These are phyloP conservation scores for Lichtheimia ramosa DNA, from an alignment of 371 early-diverging fungal genomes.

Conservation along the genomic window DNA sequence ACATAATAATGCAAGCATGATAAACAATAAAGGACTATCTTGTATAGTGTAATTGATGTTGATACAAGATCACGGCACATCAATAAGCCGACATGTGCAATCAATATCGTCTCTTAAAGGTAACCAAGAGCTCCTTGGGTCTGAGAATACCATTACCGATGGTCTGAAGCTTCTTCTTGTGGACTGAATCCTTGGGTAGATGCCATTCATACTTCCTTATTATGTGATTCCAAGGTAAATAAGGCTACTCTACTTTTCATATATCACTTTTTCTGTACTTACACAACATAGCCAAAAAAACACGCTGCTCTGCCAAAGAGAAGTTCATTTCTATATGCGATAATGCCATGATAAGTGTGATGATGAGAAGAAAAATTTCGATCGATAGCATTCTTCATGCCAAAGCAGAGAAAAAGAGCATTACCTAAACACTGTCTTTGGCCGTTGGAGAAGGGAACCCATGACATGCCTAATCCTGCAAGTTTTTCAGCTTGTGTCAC, in stretches of 20 bases:
- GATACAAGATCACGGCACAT: no score
- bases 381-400: no score
- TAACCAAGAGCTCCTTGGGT: conserved; percentile 8
- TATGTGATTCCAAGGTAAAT: conserved; percentile 1
- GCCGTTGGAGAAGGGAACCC: conserved; percentile 47
- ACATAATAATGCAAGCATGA: no score
- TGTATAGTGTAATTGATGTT: no score
- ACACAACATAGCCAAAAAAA: conserved; percentile 41
- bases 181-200: conserved; percentile 27
- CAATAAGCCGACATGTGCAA: no score
- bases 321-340: conserved; percentile 57
- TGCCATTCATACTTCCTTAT: conserved; percentile 30
- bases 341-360: no score
- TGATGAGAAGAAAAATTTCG: no score
- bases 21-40: no score
- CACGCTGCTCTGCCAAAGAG: conserved; percentile 46
- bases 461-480: conserved; percentile 16
- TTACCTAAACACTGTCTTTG: conserved; percentile 43
- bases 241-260: background rate
- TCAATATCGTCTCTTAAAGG: conserved; percentile 11
- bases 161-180: conserved; percentile 15
- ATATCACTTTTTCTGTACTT: conserved; percentile 9
- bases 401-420: no score
- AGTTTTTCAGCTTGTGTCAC: conserved; percentile 12
- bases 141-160: background rate